These are phyloP conservation scores for Sherardia arvensis DNA, from an alignment of 257 asterid genomes.

Conservation along the genomic window DNA sequence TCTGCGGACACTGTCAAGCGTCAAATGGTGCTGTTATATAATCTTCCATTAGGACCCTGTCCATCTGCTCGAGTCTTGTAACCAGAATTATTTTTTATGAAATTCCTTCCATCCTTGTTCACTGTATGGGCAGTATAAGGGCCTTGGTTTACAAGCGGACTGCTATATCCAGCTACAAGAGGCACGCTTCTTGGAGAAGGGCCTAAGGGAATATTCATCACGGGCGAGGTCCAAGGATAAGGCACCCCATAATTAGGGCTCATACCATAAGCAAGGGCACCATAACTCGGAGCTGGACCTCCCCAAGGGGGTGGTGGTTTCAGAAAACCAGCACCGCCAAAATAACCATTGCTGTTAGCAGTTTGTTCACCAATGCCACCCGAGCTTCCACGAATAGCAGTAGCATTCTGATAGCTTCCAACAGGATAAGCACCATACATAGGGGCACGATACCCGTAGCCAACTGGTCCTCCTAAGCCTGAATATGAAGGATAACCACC, in stretches of 20 bases:
- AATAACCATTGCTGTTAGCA: background rate
- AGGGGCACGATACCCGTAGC: constrained; percentile 3
- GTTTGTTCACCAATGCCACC: constrained; percentile 4
- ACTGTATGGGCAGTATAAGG: constrained; percentile 3
- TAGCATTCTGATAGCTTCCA: background rate
- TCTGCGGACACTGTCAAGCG: background rate
- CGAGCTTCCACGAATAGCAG: background rate
- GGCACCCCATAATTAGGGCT: constrained; percentile 5
- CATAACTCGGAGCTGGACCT: background rate
- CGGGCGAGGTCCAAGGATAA: constrained; percentile 4
- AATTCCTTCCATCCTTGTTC: background rate
- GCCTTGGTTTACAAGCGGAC: background rate
- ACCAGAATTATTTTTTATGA: constrained; percentile 1
- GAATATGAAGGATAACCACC: constrained; percentile 12
- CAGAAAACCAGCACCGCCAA: background rate
- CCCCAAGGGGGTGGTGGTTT: constrained; percentile 7
- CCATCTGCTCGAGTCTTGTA: constrained; percentile 7
- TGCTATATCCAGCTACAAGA: constrained; percentile 1
- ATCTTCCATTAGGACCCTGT: background rate
- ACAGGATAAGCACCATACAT: constrained; percentile 4
- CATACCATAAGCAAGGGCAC: constrained; percentile 3
- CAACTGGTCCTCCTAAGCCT: background rate
- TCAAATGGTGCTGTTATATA: constrained; percentile 6
- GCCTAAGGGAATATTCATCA: background rate
- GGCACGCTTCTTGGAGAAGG: constrained; percentile 4